Conservation (phyloP, 73 alveolate genomes). For the Paramecium tetraurelia region DNA sequence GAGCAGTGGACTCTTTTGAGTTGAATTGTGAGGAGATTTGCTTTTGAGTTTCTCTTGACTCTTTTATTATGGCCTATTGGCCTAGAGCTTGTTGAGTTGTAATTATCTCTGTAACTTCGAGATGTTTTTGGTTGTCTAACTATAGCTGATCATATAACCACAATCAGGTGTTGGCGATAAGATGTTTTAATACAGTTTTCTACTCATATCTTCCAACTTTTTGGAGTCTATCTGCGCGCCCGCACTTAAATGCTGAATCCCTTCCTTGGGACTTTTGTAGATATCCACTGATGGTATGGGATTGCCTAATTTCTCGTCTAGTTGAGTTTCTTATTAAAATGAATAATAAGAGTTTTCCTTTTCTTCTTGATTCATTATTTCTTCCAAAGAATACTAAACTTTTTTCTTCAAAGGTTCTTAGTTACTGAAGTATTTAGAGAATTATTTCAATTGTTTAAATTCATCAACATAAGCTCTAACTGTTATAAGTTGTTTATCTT, state of each 20-base stretch:
- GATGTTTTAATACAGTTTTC: background rate
- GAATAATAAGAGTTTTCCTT: background rate
- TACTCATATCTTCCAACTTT: slow-evolving; percentile 7
- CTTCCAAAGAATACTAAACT: background rate
- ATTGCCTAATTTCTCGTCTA: background rate
- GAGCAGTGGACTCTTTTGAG: background rate
- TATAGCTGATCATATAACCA: background rate
- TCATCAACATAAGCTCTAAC: background rate
- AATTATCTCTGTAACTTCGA: background rate
- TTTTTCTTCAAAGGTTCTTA: background rate
- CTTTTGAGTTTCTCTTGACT: background rate
- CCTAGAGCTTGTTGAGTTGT: background rate
- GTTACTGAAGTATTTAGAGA: background rate
- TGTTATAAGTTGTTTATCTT: background rate
- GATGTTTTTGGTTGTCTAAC: background rate
- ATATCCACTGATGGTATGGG: background rate
- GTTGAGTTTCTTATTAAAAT: background rate
- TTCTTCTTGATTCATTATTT: background rate
- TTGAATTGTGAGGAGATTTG: background rate
- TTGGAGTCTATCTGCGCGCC: background rate
- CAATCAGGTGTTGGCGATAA: background rate
- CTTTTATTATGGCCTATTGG: background rate
- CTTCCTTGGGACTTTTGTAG: background rate
- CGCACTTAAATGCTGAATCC: background rate
- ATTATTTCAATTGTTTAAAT: background rate